Evolutionary conservation across 2,329 filamentous ascomycete genomes (phyloP), one percentile per base, ranked within the genome.

Genomic region (Dothidotthia symphoricarpi): DNA sequence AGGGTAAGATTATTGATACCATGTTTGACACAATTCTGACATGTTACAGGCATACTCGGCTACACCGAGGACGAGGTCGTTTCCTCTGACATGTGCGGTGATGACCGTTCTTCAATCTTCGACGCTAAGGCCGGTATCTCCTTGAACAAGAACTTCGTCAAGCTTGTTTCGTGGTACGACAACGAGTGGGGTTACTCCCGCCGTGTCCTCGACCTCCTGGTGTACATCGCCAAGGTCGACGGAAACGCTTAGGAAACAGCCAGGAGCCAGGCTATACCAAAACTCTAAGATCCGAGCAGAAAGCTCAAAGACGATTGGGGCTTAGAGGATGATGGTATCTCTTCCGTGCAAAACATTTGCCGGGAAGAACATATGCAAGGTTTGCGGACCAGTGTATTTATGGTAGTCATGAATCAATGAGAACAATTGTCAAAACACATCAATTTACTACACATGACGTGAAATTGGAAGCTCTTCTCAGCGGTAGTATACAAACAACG

Each of bases 171-270:
- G 65, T 97, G 91, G 93, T 95, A 95, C 77, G 89, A 95, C 81
- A 97, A 97, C 81, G 91, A 97, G 83, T 96, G 90, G 89, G 93
- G 90, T 68, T 97, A 98, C 86, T 94, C 87, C 73, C 90, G 90
- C 78, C 93, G 73, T 71, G 73, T 75, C 44, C 67, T 75, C 49
- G 73, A 75, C 62, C 72, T 75, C 45, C 49, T 75, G 41, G 64
- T 64, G 49, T 69, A 69, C 63, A 68, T 69, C 53, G 67, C 67
- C 59, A 69, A 69, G 64, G 58, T 68, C 42, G 67, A 69, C 45
- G 65, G 66, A 43, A 68, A 67, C 49, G 66, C 66, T 52, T 69
- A 68, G 60, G 56, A 66, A 58, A 64, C 55, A 64, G 61, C 58
- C 64, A 59, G 46, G 62, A 64, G 55, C 55, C 55, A 54, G 53